Evolutionary conservation across 2,329 filamentous ascomycete genomes (phyloP).

Genomic region (Aspergillus sp.): DNA sequence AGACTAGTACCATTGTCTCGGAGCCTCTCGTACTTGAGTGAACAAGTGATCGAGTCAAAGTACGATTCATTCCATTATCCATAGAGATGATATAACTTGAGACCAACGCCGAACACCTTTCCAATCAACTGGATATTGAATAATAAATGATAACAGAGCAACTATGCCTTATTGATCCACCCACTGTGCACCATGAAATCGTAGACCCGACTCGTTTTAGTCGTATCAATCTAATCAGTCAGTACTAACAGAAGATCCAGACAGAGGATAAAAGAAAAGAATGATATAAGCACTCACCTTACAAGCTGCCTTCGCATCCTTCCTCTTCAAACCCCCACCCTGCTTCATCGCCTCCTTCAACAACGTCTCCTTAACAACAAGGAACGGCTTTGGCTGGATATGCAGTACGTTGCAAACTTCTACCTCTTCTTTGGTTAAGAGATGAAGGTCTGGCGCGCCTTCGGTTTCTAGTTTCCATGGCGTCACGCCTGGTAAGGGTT

Average conservation of each 20-base stretch:
- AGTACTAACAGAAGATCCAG: conserved; percentile 3
- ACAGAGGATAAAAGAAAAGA: background rate
- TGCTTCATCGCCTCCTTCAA: conserved; percentile 83
- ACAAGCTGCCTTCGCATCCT: conserved; percentile 81
- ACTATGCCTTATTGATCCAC: conserved; percentile 78
- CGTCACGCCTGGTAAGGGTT: conserved; percentile 40
- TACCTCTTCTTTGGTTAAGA: conserved; percentile 74
- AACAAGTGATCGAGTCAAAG: background rate
- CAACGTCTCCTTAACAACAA: conserved; percentile 91
- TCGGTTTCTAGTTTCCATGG: conserved; percentile 64
- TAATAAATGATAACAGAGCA: background rate
- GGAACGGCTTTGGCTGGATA: conserved; percentile 86
- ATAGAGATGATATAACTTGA: background rate
- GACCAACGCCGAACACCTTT: background rate
- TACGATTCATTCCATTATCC: background rate
- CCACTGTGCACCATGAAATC: conserved; percentile 92
- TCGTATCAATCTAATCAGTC: conserved; percentile 60
- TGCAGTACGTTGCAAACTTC: conserved; percentile 80
- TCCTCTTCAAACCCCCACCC: conserved; percentile 86
- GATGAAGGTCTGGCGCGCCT: conserved; percentile 69
- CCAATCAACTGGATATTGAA: conserved; percentile 11
- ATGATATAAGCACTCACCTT: conserved; percentile 34
- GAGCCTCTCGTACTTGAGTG: background rate
- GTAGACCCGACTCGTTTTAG: conserved; percentile 79
- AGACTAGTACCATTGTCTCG: background rate